These are phyloP conservation scores for Spencermartinsiella ligniputridi DNA, from an alignment of 1,139 yeast species.

Conservation along the genomic window DNA sequence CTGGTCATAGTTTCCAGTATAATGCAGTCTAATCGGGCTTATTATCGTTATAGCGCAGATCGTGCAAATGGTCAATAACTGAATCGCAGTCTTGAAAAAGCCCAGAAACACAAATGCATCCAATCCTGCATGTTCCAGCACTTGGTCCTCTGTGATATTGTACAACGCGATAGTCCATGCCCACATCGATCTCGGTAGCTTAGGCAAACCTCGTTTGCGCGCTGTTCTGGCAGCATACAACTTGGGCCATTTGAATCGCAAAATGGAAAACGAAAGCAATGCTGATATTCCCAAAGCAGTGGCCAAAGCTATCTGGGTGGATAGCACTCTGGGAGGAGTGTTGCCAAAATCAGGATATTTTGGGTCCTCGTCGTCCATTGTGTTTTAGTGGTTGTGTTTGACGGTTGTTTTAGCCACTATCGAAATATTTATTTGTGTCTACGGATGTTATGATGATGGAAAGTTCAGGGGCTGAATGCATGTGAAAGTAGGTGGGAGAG, in stretches of 20 bases:
- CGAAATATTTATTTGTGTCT: no score
- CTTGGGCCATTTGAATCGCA: slow-evolving; percentile 64
- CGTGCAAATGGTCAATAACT: slow-evolving; percentile 53
- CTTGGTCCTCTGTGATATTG: slow-evolving; percentile 64
- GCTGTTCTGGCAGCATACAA: slow-evolving; percentile 56
- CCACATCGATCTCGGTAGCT: slow-evolving; percentile 49
- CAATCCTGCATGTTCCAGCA: slow-evolving; percentile 83
- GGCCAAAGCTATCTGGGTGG: slow-evolving; percentile 47
- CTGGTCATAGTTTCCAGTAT: slow-evolving; percentile 65
- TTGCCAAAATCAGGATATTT: slow-evolving; percentile 8
- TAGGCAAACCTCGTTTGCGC: slow-evolving; percentile 36
- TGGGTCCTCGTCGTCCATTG: background rate
- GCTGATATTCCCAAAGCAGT: slow-evolving; percentile 59
- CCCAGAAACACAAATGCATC: slow-evolving; percentile 78
- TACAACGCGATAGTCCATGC: slow-evolving; percentile 76
- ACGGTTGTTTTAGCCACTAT: no score
- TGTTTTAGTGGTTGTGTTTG: no score
- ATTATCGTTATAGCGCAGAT: slow-evolving; percentile 61
- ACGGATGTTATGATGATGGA: no score
- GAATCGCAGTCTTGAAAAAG: slow-evolving; percentile 74
- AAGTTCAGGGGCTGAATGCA: no score
- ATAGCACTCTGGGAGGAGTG: slow-evolving; percentile 22
- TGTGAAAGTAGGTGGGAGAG: no score
- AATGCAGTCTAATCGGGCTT: slow-evolving; percentile 68
- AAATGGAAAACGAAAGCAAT: slow-evolving; percentile 56